These are phyloP conservation scores for Stagonosporopsis tanaceti DNA, from an alignment of 2,329 filamentous ascomycete species.

Conservation along the genomic window DNA sequence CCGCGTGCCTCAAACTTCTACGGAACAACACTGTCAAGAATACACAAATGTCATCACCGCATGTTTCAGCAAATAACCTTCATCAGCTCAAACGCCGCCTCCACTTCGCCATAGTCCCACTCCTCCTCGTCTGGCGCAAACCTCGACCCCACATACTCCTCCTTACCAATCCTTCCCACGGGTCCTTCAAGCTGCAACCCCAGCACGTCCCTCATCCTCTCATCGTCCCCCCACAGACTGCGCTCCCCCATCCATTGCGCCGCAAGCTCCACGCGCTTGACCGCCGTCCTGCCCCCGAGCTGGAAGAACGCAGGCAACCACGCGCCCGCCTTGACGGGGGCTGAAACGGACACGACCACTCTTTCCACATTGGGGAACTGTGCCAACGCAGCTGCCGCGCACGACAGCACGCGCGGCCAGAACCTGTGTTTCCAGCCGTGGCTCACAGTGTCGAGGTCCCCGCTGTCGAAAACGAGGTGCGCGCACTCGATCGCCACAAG, in stretches of 20 bases:
- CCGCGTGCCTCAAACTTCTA: neutral
- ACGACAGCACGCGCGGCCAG: conserved; percentile 38
- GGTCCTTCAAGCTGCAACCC: conserved; percentile 36
- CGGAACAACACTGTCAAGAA: neutral
- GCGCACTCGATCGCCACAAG: conserved; percentile 31
- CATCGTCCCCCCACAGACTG: conserved; percentile 31
- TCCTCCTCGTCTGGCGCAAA: conserved; percentile 33
- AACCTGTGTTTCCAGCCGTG: conserved; percentile 40
- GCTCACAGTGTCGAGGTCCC: conserved; percentile 35
- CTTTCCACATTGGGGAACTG: conserved; percentile 36
- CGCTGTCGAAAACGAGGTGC: conserved; percentile 30
- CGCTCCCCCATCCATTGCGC: conserved; percentile 36
- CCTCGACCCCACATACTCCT: conserved; percentile 32
- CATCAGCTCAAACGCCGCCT: conserved; percentile 12
- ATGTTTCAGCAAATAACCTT: neutral
- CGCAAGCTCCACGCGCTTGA: conserved; percentile 37
- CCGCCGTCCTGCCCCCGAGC: conserved; percentile 33
- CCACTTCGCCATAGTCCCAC: conserved; percentile 38
- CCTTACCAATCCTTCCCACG: conserved; percentile 13
- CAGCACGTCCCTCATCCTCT: conserved; percentile 30
- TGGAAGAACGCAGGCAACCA: conserved; percentile 41
- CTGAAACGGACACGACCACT: conserved; percentile 36
- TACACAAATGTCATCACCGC: neutral
- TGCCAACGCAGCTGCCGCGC: conserved; percentile 24
- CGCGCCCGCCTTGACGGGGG: conserved; percentile 17